Evolutionary conservation across 805 yeast genomes (phyloP).

Genomic region (Candida adriatica): DNA sequence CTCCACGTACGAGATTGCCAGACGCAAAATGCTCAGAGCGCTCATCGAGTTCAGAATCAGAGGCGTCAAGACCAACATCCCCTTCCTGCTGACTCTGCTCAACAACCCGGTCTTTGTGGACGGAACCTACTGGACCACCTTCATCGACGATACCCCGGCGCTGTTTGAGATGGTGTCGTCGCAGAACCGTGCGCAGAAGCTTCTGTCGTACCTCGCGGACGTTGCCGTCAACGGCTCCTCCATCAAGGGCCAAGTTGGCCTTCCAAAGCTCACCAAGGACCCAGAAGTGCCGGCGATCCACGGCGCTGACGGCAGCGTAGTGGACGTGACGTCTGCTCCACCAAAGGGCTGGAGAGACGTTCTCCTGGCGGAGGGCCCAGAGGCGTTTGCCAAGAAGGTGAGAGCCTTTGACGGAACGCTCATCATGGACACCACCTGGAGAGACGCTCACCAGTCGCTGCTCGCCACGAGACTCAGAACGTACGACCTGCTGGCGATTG

Average conservation of each 20-base stretch:
- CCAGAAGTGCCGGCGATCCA: conserved; percentile 71
- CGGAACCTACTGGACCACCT: conserved; percentile 96
- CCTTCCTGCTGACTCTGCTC: conserved; percentile 84
- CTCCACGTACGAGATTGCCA: conserved; percentile 90
- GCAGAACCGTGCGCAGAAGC: conserved; percentile 93
- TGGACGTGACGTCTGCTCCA: conserved; percentile 48
- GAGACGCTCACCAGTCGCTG: conserved; percentile 98
- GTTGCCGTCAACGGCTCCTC: conserved; percentile 94
- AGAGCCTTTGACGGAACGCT: conserved; percentile 80
- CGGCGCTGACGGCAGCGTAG: conserved; percentile 51
- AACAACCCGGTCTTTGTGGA: conserved; percentile 82
- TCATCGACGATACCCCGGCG: conserved; percentile 95
- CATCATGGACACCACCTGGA: conserved; percentile 98
- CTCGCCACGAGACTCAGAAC: conserved; percentile 97
- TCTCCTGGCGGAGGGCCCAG: conserved; percentile 80
- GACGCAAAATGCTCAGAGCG: conserved; percentile 97
- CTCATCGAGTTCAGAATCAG: conserved; percentile 96
- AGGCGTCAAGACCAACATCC: conserved; percentile 98
- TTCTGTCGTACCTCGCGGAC: conserved; percentile 87
- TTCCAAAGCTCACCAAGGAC: conserved; percentile 72
- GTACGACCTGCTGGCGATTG: conserved; percentile 83
- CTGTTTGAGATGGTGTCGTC: conserved; percentile 91
- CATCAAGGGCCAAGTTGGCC: conserved; percentile 91
- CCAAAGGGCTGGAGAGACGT: conserved; percentile 92
- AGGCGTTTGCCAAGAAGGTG: conserved; percentile 81